phyloP scores from a whole-genome alignment of 306 rosid genomes.

The Citrullus colocynthis region DNA sequence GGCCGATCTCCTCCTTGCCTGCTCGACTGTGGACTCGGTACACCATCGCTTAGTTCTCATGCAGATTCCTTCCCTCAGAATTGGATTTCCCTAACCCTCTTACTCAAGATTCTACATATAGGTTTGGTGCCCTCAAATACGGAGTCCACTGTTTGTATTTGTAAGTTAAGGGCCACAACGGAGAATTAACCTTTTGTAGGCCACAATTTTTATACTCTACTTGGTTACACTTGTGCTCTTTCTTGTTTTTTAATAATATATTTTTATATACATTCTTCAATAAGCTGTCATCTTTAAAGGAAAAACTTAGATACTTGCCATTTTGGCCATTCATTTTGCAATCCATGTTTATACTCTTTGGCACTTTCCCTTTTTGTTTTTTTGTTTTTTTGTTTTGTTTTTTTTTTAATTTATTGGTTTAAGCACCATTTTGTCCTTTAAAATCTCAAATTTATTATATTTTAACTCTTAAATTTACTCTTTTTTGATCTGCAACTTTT shows the following conservation, averaged over 20 bases:
- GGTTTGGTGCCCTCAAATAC: not conserved
- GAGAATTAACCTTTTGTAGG: not conserved
- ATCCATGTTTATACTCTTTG: too few relatives aligned
- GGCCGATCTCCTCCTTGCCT: not conserved
- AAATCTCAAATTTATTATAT: too few relatives aligned
- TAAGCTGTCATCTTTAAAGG: not conserved
- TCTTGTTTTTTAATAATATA: not conserved
- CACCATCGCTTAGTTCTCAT: not conserved
- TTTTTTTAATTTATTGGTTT: too few relatives aligned
- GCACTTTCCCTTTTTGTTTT: too few relatives aligned
- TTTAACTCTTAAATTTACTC: too few relatives aligned
- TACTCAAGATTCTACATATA: not conserved
- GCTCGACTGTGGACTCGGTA: not conserved
- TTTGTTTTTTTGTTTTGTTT: too few relatives aligned
- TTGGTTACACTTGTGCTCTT: not conserved
- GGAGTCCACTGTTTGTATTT: conserved; percentile 3
- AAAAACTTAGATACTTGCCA: not conserved
- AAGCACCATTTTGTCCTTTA: too few relatives aligned
- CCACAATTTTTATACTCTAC: not conserved
- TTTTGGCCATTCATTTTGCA: not conserved
- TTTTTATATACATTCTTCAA: not conserved
- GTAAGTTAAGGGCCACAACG: not conserved
- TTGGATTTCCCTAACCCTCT: not conserved
- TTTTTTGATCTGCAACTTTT: too few relatives aligned
- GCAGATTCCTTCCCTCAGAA: not conserved